A percentile compares a stretch with the other conserved stretches of the same genome.
phyloP scores from a whole-genome alignment of 1,284 basidiomycete genomes.

The Phellopilus nigrolimitatus region DNA sequence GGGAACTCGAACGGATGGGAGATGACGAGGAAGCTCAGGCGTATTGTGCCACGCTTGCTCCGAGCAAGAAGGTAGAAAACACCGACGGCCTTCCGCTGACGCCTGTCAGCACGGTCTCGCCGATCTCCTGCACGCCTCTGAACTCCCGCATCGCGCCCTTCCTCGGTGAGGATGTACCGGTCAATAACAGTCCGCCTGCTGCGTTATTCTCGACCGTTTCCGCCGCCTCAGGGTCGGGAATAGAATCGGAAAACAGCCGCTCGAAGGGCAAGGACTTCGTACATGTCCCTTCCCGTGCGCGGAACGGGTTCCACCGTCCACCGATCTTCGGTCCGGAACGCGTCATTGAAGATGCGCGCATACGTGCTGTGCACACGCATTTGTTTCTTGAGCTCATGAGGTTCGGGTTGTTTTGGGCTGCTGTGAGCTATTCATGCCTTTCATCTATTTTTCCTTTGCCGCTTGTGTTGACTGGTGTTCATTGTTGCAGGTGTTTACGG shows the following conservation, averaged over 20 bases:
- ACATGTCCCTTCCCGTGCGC: not conserved
- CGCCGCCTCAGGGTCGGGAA: not conserved
- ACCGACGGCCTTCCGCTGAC: constrained; percentile 4
- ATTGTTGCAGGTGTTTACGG: constrained; percentile 7
- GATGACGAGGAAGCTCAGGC: constrained; percentile 34
- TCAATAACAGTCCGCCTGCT: not conserved
- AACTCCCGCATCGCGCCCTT: constrained; percentile 9
- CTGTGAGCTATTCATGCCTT: constrained; percentile 22
- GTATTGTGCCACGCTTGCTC: constrained; percentile 4
- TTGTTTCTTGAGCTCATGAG: constrained; percentile 31
- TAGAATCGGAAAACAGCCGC: not conserved
- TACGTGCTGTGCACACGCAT: constrained; percentile 33
- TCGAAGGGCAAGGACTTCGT: not conserved
- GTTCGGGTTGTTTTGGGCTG: constrained; percentile 25
- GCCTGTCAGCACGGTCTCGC: not conserved
- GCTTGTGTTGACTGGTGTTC: not conserved
- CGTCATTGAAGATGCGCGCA: constrained; percentile 35
- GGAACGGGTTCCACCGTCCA: constrained; percentile 27
- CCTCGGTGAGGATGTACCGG: not conserved
- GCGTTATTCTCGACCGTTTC: not conserved
- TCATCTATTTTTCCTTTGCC: not conserved
- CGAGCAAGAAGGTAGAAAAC: not conserved
- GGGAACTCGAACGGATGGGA: constrained; percentile 26
- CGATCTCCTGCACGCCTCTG: not conserved
- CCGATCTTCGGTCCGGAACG: constrained; percentile 39